These are phyloP conservation scores for Ganoderma meredithae DNA, from an alignment of 1,284 basidiomycete genomes.

Conservation along the genomic window DNA sequence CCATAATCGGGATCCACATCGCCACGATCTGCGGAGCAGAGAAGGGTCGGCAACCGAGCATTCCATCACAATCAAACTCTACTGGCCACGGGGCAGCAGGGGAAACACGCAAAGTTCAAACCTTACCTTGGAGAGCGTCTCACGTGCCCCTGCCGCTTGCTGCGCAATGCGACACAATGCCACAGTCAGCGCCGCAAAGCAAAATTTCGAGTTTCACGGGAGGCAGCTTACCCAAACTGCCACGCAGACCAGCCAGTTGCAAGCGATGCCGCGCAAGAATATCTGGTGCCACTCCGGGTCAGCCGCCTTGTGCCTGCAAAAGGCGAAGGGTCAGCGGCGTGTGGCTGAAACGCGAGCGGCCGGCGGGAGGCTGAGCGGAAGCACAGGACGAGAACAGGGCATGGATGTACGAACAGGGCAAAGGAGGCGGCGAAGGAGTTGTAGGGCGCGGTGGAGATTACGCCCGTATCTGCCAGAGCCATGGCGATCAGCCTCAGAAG, in stretches of 20 bases:
- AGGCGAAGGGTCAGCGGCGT: not conserved
- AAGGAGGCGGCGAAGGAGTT: slow-evolving; percentile 57
- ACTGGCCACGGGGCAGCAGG: not conserved
- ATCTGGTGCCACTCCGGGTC: slow-evolving; percentile 78
- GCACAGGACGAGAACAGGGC: not conserved
- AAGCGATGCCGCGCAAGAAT: slow-evolving; percentile 78
- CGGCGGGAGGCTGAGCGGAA: too few relatives aligned
- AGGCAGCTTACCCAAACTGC: slow-evolving; percentile 71
- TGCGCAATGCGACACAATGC: slow-evolving; percentile 35
- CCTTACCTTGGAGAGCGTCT: slow-evolving; percentile 73
- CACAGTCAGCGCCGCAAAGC: not conserved
- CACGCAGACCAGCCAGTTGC: slow-evolving; percentile 82
- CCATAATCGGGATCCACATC: slow-evolving; percentile 82
- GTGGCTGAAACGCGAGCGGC: slow-evolving; percentile 3
- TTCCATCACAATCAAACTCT: slow-evolving; percentile 1
- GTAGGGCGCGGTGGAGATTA: slow-evolving; percentile 67
- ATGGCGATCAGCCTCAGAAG: slow-evolving; percentile 4
- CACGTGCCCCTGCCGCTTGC: slow-evolving; percentile 78
- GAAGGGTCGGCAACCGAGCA: slow-evolving; percentile 1
- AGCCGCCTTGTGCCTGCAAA: slow-evolving; percentile 62
- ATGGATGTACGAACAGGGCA: slow-evolving; percentile 54
- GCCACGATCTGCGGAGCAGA: slow-evolving; percentile 57
- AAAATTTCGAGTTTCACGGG: not conserved
- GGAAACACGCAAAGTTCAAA: not conserved
- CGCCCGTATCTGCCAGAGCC: slow-evolving; percentile 50